Evolutionary conservation across 306 rosid species (phyloP), one percentile per base, ranked within the genome.

Genomic region (Prunus salicina): DNA sequence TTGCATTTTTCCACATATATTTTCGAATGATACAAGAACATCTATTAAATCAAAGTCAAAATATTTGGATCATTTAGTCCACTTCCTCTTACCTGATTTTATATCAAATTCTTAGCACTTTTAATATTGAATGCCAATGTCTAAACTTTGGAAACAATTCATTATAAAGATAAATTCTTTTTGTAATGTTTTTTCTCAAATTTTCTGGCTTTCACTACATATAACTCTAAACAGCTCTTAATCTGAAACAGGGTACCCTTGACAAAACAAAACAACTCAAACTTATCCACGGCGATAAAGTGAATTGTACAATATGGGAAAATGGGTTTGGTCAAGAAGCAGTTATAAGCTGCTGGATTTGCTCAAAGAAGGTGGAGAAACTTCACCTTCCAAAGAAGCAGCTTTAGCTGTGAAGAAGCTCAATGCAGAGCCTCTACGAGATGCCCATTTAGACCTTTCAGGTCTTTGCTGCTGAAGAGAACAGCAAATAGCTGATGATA

Each of bases 381-480:
- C 3, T 55, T 82, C 83, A 92, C 97, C 93, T 88, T 90, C 92
- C 83, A 85, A 84, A 76, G 91, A 88, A 82, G 97, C 87, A 88
- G 97, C 97, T 84, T 81, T 86, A 30, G 87, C 63, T 15, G 83
- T 11, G 81, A 38, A 61, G 70, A 89, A 76, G 76, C 83, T 78
- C 25, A 81, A 81, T 69, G 58, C 77, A 77, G 83, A 57, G 19
- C 73, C 78, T 75, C 73, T 88, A 57, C 55, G 82, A 30, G 75
- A 78, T 10, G 45, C 64, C 79, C 89, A 86, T 61, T 50, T 67
- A 18, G 83, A 80, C 77, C 76, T 83, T 30, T 80, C 90, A 53
- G 70, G 50, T 80, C 83, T 74, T 50, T 79, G 87, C 63, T 67
- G 77, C 47, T 45, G 81, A 74, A 73, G 28, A 69, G 45, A 74